These are phyloP conservation scores for Chaetoscypha palmicola DNA, from an alignment of 2,329 filamentous ascomycete genomes.

Conservation along the genomic window DNA sequence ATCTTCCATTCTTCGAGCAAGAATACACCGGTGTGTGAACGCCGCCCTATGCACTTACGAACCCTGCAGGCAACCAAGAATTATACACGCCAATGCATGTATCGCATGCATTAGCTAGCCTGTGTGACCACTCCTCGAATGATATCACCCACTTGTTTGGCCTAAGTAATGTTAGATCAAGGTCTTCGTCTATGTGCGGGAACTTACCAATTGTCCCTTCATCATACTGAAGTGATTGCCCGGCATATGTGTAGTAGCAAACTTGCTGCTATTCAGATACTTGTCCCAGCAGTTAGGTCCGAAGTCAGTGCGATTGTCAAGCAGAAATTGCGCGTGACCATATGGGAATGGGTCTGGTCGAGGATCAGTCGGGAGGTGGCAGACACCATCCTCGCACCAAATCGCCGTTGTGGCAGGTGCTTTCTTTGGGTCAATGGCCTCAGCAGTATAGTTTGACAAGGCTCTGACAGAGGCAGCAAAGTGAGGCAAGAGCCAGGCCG, in stretches of 20 bases:
- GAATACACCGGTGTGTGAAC: too few species aligned
- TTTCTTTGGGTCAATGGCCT: constrained; percentile 50
- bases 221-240: constrained; percentile 75
- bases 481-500: constrained; percentile 67
- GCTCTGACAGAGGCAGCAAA: constrained; percentile 63
- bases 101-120: not conserved
- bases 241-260: constrained; percentile 59
- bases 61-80: too few species aligned
- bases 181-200: not conserved
- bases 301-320: constrained; percentile 69
- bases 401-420: constrained; percentile 58
- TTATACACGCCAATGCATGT: not conserved
- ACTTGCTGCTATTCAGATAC: constrained; percentile 53
- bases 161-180: not conserved
- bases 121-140: constrained; percentile 3
- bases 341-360: constrained; percentile 54
- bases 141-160: constrained; percentile 5
- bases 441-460: constrained; percentile 61
- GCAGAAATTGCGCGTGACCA: constrained; percentile 59
- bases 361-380: constrained; percentile 58
- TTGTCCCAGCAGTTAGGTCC: constrained; percentile 63
- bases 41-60: not conserved
- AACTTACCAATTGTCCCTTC: constrained; percentile 48
- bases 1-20: too few species aligned
- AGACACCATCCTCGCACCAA: constrained; percentile 70